A percentile compares a stretch with the other conserved stretches of the same genome.
Conservation (phyloP, 768 basidiomycete species). For the Daedaleopsis nitida region DNA sequence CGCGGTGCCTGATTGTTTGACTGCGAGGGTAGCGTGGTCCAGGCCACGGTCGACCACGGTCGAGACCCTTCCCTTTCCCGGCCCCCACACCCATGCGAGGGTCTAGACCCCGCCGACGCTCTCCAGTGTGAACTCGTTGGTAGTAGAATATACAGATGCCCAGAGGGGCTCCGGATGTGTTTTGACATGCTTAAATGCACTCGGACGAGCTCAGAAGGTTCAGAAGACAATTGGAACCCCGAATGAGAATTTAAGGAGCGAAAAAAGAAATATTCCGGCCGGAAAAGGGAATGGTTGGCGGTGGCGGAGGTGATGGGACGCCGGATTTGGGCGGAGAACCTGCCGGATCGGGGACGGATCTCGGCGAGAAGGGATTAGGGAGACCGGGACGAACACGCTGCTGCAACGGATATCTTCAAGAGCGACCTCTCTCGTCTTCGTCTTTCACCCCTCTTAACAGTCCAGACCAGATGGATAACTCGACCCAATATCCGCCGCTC, state of each 20-base stretch:
- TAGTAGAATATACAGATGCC: neutral
- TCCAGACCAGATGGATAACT: constrained; percentile 29
- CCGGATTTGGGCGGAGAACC: neutral
- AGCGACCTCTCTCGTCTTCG: constrained; percentile 3
- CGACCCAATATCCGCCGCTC: constrained; percentile 28
- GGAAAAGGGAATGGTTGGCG: neutral
- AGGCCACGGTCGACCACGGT: constrained; percentile 4
- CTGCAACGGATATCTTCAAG: neutral
- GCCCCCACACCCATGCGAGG: neutral
- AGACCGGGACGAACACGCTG: neutral
- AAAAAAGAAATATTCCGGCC: neutral
- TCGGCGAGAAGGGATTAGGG: constrained; percentile 11
- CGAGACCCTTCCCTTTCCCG: constrained; percentile 6
- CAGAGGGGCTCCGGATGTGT: neutral
- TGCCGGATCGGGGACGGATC: constrained; percentile 13
- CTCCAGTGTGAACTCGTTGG: constrained; percentile 3
- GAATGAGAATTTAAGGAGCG: neutral
- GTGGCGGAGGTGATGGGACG: constrained; percentile 1
- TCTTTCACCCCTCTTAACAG: constrained; percentile 18
- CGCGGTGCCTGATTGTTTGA: constrained; percentile 20
- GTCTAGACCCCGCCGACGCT: neutral
- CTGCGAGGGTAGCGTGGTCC: constrained; percentile 17
- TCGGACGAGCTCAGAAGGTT: neutral
- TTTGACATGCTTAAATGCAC: neutral
- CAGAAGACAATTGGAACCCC: neutral